Evolutionary conservation across 768 basidiomycete genomes (phyloP).

Genomic region (Myochromella boudieri): DNA sequence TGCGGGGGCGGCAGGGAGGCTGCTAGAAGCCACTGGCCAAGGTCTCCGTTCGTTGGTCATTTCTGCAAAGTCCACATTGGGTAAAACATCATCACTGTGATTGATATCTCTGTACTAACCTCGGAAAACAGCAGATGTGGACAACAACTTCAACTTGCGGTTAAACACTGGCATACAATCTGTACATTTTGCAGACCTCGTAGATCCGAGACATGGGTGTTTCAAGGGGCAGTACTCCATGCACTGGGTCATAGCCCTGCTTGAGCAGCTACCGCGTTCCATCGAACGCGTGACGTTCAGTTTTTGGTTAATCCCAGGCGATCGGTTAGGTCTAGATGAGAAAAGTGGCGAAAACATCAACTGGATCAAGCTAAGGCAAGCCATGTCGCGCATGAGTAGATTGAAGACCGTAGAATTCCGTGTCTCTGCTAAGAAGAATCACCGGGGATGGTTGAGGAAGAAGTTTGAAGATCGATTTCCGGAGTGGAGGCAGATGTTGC

Average conservation of each 20-base stretch:
- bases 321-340: constrained; percentile 9
- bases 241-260: constrained; percentile 10
- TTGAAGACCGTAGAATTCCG: constrained; percentile 5
- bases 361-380: constrained; percentile 7
- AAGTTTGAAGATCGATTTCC: constrained; percentile 4
- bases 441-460: constrained; percentile 9
- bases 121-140: background rate
- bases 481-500: background rate
- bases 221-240: constrained; percentile 3
- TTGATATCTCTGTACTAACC: too few relatives aligned
- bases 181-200: constrained; percentile 14
- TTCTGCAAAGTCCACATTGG: constrained; percentile 8
- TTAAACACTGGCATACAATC: constrained; percentile 7
- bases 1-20: background rate
- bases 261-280: constrained; percentile 6
- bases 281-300: constrained; percentile 8
- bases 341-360: background rate
- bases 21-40: constrained; percentile 2
- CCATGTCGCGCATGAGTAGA: background rate
- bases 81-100: constrained; percentile 8
- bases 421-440: constrained; percentile 3
- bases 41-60: constrained; percentile 10
- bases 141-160: background rate
- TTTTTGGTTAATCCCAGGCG: constrained; percentile 15
- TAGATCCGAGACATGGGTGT: constrained; percentile 9